Percentiles rank a stretch among this genome's conserved stretches.
phyloP scores from a whole-genome alignment of 2,329 filamentous ascomycete genomes.

The Colletotrichum abscissum region DNA sequence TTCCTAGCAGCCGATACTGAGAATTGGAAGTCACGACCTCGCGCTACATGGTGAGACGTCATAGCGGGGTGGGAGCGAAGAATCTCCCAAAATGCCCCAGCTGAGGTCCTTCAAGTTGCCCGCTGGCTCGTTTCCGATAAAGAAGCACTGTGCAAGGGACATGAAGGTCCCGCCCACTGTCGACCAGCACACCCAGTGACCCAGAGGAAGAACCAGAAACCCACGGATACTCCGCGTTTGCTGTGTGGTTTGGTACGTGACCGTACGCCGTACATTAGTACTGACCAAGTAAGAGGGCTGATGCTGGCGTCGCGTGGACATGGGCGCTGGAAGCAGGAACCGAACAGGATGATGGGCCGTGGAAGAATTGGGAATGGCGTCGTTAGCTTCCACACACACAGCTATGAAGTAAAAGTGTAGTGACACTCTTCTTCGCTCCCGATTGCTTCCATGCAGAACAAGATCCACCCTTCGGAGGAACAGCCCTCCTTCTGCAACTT shows the following conservation, averaged over 20 bases:
- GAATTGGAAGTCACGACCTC: not conserved
- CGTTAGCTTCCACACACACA: not conserved
- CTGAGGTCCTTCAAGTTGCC: not conserved
- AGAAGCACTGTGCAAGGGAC: constrained; percentile 24
- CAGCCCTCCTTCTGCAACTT: not conserved
- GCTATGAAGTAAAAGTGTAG: not conserved
- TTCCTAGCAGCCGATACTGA: not conserved
- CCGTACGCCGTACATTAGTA: not conserved
- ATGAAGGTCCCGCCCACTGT: not conserved
- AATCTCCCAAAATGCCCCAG: constrained; percentile 3
- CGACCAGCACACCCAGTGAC: not conserved
- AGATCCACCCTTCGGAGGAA: constrained; percentile 21
- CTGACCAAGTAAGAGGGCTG: not conserved
- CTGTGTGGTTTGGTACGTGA: not conserved
- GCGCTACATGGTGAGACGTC: constrained; percentile 16
- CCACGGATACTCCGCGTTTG: not conserved
- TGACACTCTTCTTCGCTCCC: not conserved
- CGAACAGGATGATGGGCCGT: not conserved
- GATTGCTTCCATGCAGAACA: not conserved
- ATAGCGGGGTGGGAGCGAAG: constrained; percentile 12
- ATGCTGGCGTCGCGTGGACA: not conserved
- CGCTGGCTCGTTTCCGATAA: constrained; percentile 18
- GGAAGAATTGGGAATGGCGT: not conserved
- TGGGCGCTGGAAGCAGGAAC: not conserved
- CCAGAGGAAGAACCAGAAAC: too few relatives aligned